Conservation (phyloP, 2,329 filamentous ascomycete genomes). For the Hypomyces rosellus region DNA sequence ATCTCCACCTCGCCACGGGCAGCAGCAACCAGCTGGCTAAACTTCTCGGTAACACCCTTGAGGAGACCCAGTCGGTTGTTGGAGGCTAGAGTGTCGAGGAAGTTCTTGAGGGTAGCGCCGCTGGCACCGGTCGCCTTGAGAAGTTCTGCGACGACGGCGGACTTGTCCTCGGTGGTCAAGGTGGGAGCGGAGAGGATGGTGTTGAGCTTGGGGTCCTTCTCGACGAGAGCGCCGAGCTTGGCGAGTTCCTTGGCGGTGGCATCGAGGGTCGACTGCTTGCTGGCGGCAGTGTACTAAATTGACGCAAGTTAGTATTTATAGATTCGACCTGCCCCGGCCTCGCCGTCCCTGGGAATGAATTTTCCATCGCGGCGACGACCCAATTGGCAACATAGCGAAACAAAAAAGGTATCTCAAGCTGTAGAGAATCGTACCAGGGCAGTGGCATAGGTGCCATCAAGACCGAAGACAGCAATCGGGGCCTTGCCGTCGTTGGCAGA, state of each 20-base stretch:
- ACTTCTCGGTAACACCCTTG: slow-evolving; percentile 80
- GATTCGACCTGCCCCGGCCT: background rate
- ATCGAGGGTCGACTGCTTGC: slow-evolving; percentile 82
- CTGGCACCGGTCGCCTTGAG: slow-evolving; percentile 70
- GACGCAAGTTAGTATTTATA: slow-evolving; percentile 22
- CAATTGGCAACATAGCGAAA: slow-evolving; percentile 14
- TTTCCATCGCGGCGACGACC: background rate
- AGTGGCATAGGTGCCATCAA: slow-evolving; percentile 97
- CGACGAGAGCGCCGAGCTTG: slow-evolving; percentile 63
- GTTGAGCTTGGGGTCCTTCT: slow-evolving; percentile 76
- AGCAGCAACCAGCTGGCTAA: slow-evolving; percentile 78
- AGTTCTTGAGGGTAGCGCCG: slow-evolving; percentile 88
- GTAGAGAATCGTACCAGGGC: slow-evolving; percentile 66
- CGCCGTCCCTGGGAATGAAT: background rate
- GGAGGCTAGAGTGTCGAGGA: slow-evolving; percentile 82
- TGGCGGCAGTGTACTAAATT: slow-evolving; percentile 87
- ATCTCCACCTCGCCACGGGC: slow-evolving; percentile 90
- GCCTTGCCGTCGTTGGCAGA: slow-evolving; percentile 65
- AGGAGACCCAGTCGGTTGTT: slow-evolving; percentile 91
- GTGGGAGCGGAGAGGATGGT: slow-evolving; percentile 74
- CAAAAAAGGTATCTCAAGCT: background rate
- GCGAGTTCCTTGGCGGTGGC: slow-evolving; percentile 73
- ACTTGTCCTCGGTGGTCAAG: slow-evolving; percentile 73
- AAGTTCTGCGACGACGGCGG: slow-evolving; percentile 78
- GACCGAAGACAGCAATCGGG: slow-evolving; percentile 84